Evolutionary conservation across 1,284 basidiomycete species (phyloP).

Genomic region (Cutaneotrichosporon sp.): DNA sequence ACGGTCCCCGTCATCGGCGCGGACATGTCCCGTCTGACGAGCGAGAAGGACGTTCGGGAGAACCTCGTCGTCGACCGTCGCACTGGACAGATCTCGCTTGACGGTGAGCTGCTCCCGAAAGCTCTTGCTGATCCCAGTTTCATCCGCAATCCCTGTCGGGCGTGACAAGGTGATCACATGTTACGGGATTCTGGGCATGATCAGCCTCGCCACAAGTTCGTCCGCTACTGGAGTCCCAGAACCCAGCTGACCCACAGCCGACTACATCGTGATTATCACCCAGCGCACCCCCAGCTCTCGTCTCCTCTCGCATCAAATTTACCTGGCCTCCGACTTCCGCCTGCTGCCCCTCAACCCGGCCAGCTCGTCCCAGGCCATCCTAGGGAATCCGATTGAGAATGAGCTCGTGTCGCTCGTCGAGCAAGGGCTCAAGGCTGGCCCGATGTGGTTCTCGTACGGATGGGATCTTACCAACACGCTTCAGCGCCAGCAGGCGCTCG

Average conservation of each 20-base stretch:
- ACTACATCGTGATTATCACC: slow-evolving; percentile 88
- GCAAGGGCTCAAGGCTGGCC: slow-evolving; percentile 72
- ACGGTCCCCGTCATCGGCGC: slow-evolving; percentile 16
- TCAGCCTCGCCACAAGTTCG: slow-evolving; percentile 75
- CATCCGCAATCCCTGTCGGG: slow-evolving; percentile 42
- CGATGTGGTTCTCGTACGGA: slow-evolving; percentile 85
- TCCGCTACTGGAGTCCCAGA: background rate
- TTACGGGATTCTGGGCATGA: slow-evolving; percentile 80
- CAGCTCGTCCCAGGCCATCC: slow-evolving; percentile 59
- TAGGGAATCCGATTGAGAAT: slow-evolving; percentile 73
- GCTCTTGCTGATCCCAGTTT: slow-evolving; percentile 20
- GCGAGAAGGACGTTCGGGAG: slow-evolving; percentile 46
- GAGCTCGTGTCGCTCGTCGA: slow-evolving; percentile 81
- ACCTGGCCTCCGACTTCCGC: slow-evolving; percentile 84
- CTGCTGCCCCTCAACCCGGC: slow-evolving; percentile 73
- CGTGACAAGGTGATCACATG: slow-evolving; percentile 52
- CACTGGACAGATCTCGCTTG: slow-evolving; percentile 45
- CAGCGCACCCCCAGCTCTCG: slow-evolving; percentile 72
- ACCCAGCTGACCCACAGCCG: slow-evolving; percentile 56
- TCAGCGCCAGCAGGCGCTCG: slow-evolving; percentile 67
- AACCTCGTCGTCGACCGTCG: slow-evolving; percentile 48
- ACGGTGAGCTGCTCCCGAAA: slow-evolving; percentile 34
- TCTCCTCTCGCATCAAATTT: slow-evolving; percentile 79
- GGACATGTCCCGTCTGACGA: slow-evolving; percentile 23
- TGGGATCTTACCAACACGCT: slow-evolving; percentile 86